Conservation (phyloP, 73 alveolate genomes). For the Stentor coeruleus region DNA sequence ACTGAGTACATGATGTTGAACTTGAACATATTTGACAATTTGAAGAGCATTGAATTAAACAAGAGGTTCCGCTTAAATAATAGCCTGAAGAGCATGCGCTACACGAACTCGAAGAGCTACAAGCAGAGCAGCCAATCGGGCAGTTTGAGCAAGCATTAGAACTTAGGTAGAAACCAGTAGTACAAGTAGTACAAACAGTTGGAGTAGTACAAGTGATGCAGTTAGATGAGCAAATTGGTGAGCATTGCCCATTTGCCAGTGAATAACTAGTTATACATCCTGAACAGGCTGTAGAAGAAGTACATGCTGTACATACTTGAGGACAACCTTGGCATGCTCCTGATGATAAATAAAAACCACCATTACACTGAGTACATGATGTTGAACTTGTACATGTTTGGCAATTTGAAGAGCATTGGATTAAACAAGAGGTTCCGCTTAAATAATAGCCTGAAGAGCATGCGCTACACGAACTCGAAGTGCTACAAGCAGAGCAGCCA, state of each 20-base stretch:
- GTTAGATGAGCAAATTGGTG: not conserved
- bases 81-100: not conserved
- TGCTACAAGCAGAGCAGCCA: not conserved
- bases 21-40: not conserved
- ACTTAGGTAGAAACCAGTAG: not conserved
- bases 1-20: not conserved
- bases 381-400: not conserved
- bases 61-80: not conserved
- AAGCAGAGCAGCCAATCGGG: not conserved
- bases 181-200: not conserved
- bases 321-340: not conserved
- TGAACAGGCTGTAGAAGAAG: not conserved
- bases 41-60: not conserved
- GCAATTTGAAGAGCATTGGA: not conserved
- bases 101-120: not conserved
- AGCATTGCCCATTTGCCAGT: not conserved
- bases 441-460: not conserved
- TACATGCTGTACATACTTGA: not conserved
- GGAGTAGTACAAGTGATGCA: not conserved
- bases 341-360: not conserved
- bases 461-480: not conserved
- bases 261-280: not conserved
- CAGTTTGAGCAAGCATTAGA: not conserved
- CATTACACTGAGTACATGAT: not conserved
- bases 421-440: not conserved